Conservation (phyloP, 2,329 filamentous ascomycete genomes). For the Fusarium sp. region DNA sequence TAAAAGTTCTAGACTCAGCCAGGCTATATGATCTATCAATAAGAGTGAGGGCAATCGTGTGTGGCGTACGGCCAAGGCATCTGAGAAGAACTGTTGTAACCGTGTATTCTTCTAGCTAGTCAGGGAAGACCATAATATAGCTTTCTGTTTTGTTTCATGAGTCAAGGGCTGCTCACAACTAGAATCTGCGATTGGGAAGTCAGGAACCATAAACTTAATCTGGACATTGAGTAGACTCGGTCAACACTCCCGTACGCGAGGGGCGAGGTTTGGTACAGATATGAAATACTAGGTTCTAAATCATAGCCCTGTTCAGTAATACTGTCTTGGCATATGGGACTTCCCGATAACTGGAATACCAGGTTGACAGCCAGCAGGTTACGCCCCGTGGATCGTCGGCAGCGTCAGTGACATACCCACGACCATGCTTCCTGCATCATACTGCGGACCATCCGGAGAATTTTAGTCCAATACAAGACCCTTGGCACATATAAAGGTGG, state of each 20-base stretch:
- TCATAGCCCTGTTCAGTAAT: background rate
- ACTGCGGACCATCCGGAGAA: background rate
- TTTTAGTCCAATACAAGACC: background rate
- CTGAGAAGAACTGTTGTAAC: background rate
- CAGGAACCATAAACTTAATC: background rate
- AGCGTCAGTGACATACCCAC: background rate
- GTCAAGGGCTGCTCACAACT: background rate
- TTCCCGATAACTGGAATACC: slow-evolving; percentile 2
- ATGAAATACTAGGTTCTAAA: background rate
- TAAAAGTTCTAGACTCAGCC: background rate
- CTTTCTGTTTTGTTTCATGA: background rate
- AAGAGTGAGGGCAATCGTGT: background rate
- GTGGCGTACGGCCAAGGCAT: background rate
- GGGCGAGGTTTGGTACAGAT: background rate
- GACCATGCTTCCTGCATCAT: background rate
- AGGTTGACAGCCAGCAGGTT: background rate
- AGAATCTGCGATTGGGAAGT: background rate
- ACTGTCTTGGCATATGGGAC: background rate
- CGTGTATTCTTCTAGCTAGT: background rate
- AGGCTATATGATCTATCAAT: background rate
- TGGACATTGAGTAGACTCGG: background rate
- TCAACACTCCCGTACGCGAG: background rate
- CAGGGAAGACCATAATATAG: background rate
- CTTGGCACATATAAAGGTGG: background rate
- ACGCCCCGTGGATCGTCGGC: slow-evolving; percentile 3